Base-by-base conservation (phyloP, 2,329 filamentous ascomycete genomes). In the Cordyceps fumosorosea region DNA sequence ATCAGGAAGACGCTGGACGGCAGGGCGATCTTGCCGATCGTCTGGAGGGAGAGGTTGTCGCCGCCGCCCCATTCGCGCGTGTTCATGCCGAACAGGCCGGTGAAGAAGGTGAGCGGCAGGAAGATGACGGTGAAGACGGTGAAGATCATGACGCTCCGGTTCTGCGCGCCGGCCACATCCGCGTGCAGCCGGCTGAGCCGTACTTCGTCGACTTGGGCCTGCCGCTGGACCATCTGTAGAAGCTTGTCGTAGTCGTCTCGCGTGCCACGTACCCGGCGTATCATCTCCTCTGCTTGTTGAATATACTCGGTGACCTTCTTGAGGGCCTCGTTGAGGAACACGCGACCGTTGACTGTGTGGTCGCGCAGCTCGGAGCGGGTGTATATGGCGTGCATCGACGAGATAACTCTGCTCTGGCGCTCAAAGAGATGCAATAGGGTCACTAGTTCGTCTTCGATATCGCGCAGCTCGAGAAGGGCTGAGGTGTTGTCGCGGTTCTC, bases 151-250 rank as follows among this genome's bases (percentile, higher is more conserved):
- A 88, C 81, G 18, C 84, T 84, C 26, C 84, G 77, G 61, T 83
- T 85, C 70, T 87, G 85, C 10, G 81, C 80, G 63, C 82, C 83
- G 0, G 85, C 84, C 0, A 87, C 79, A 65, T 88, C 84, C 1
- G 85, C 84, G 66, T 88, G 83, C 61, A 86, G 75, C 1, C 86
- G 77, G 26, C 84, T 85, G 71, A 86, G 81, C 26, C 84, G 81
- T 10, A 86, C 84, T 69, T 88, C 85, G 67, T 87, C 84, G 2
- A 88, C 84, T 67, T 88, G 85, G 0, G 85, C 84, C 67, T 88
- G 84, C 18, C 85, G 83, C 68, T 88, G 85, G 47, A 86, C 84
- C 78, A 88, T 85, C 70, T 88, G 84, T 14, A 88, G 80, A 5
- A 88, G 77, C 65, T 86, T 86, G 66, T 87, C 84, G 65, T 86